Evolutionary conservation across 108 stramenopile genomes (phyloP).

Genomic region (Nannochloropsis salina): DNA sequence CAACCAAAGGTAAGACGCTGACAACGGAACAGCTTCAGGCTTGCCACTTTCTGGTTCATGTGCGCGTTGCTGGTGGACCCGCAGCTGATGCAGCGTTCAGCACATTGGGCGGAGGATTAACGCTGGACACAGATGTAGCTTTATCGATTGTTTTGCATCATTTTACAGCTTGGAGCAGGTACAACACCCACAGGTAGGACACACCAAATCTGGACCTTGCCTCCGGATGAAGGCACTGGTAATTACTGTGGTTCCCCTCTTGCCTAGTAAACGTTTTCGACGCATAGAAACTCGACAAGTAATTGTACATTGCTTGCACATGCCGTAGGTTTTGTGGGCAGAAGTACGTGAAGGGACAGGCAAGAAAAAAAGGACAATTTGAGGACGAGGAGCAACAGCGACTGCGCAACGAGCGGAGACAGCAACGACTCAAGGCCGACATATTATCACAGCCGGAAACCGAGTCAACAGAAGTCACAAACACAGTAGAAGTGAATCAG

Average conservation of each 20-base stretch:
- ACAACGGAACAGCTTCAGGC: neutral
- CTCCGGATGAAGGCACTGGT: no score
- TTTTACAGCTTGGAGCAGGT: constrained; percentile 3
- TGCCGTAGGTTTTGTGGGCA: neutral
- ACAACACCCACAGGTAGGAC: neutral
- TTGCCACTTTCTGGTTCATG: constrained; percentile 4
- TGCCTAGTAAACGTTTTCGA: no score
- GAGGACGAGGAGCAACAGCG: neutral
- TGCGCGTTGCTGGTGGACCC: neutral
- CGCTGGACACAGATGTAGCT: neutral
- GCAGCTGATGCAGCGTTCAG: constrained; percentile 14
- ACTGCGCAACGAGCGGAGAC: neutral
- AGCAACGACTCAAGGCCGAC: neutral
- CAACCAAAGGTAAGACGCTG: neutral
- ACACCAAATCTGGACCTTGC: no score
- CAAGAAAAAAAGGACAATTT: neutral
- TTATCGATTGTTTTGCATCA: neutral
- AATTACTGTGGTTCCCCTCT: no score
- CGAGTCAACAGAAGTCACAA: neutral
- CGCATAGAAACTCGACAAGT: no score
- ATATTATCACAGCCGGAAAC: neutral
- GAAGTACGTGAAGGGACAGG: neutral
- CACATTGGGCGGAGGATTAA: constrained; percentile 4
- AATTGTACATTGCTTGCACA: neutral
- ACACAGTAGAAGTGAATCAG: no score